Evolutionary conservation across 805 yeast genomes (phyloP), one percentile per base, ranked within the genome.

Genomic region (Spathaspora hagerdaliae): DNA sequence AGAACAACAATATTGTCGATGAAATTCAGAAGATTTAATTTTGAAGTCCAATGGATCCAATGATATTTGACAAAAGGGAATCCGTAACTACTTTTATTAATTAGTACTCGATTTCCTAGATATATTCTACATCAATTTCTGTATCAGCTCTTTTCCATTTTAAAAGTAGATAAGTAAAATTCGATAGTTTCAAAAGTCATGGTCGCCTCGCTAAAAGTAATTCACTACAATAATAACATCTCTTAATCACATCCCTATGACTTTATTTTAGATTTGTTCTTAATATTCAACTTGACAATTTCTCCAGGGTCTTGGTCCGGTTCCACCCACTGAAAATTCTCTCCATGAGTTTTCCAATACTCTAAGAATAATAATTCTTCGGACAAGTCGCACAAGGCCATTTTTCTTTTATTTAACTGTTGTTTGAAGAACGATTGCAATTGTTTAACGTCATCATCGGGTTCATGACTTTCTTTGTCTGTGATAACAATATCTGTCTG

Each of bases 301-400:
- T 71, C 75, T 1, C 71, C 74, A 5, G 76, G 76, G 48, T 71
- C 76, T 51, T 71, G 76, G 46, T 71, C 76, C 4, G 76, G 75
- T 46, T 71, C 76, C 2, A 64, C 73, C 76, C 76, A 71, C 38
- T 56, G 64, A 43, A 62, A 71, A 37, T 52, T 53, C 15, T 64
- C 71, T 26, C 71, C 73, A 19, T 64, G 64, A 36, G 59, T 59
- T 13, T 57, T 39, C 73, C 73, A 71, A 39, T 59, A 70, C 34
- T 69, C 72, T 31, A 70, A 46, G 43, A 67, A 66, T 41, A 59
- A 53, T 24, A 59, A 45, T 45, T 71, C 76, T 44, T 69, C 69
- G 3, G 60, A 61, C 24, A 67, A 47, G 33, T 65, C 65, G 34
- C 69, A 70, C 11, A 73, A 61, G 5, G 61, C 67, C 60, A 74